A percentile compares a stretch with the other conserved stretches of the same genome.
These are phyloP conservation scores for Fusarium sp. DNA, from an alignment of 2,329 filamentous ascomycete species.

Conservation along the genomic window DNA sequence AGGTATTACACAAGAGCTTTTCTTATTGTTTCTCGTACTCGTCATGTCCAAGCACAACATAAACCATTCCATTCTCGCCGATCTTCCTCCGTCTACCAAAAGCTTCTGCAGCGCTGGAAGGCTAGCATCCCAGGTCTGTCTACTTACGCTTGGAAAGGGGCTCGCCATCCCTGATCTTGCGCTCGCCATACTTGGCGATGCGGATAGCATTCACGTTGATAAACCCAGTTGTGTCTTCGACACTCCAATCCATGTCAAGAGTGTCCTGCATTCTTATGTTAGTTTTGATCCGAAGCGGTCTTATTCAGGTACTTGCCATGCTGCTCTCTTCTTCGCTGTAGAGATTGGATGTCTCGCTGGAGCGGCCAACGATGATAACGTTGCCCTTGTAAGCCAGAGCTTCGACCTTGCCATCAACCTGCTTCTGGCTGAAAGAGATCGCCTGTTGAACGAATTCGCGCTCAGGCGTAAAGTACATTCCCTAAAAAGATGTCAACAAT, in stretches of 20 bases:
- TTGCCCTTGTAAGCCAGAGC: background rate
- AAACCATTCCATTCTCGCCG: background rate
- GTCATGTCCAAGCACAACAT: background rate
- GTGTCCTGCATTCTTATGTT: background rate
- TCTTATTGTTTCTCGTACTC: background rate
- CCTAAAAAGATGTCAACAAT: background rate
- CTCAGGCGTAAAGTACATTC: background rate
- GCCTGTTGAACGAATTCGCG: background rate
- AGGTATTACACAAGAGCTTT: background rate
- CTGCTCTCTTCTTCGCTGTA: background rate
- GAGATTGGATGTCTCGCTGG: background rate
- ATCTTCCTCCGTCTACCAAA: background rate
- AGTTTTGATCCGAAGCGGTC: background rate
- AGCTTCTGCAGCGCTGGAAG: background rate
- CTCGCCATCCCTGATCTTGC: background rate
- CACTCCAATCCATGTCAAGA: background rate
- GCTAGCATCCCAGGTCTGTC: background rate
- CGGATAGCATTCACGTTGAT: background rate
- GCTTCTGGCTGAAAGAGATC: background rate
- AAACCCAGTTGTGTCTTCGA: background rate
- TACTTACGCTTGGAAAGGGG: background rate
- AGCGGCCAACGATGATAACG: background rate
- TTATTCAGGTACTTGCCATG: background rate
- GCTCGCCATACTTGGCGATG: background rate
- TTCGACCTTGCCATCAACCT: background rate